Evolutionary conservation across 192 early-diverging fungal species (phyloP), one percentile per base, ranked within the genome.

Genomic region (Radiomyces spectabilis): DNA sequence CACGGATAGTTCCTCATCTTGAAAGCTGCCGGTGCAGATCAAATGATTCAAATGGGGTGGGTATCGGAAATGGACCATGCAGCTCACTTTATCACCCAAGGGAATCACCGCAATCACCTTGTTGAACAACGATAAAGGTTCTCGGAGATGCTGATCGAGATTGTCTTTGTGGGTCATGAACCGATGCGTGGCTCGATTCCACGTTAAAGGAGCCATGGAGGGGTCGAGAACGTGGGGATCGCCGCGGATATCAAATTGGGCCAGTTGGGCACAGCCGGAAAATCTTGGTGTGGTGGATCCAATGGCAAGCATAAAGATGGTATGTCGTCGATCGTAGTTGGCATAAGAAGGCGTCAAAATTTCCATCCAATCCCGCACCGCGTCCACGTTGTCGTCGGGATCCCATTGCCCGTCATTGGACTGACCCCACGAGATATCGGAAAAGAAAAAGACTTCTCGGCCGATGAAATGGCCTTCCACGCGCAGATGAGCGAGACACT

Each of bases 31-130:
- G 32, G 44, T 55, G 4, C 49, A 53, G 15, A 66, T 60, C 29
- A 66, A 41, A 31, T 66, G 65, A 21, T 66, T 66, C 8, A 66
- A 26, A 15, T 55, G 53, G 5, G 53, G 42, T 13, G 57, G 65
- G 34, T 44, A 51, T 49, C 53, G 32, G 42, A 67, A 55, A 45
- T 67, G 65, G 37, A 61, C 45, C 58, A 67, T 67, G 40, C 65
- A 67, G 33, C 57, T 61, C 38, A 67, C 35, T 26, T 43, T n/a
- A 19, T 27, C 35, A n/a, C 65, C 65, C 9, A 67, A 19, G 15
- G 47, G 47, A 25, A 55, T 42, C 10, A 38, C 56, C n/a, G 33
- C 22, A 10, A 66, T 43, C 18, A 55, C 51, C 19, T 18, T 27
- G 6, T 21, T 37, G 33, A 51, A 35, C 0, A n/a, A n/a, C n/a